Base-by-base conservation (phyloP, 1,139 yeast genomes). In the Hanseniaspora gamundiae region DNA sequence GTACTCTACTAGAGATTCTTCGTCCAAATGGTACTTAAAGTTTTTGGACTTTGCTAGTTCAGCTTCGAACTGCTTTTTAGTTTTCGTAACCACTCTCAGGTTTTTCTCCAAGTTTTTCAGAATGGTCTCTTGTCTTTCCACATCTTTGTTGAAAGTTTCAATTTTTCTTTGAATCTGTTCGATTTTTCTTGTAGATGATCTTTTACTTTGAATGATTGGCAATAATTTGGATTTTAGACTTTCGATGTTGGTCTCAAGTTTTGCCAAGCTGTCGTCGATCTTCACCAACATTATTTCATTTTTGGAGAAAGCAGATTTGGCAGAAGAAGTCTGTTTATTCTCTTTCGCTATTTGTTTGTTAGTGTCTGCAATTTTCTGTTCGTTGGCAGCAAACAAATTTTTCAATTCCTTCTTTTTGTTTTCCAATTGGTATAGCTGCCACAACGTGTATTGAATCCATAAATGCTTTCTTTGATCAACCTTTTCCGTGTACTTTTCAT, bases 381-480 rank as follows among this genome's bases (percentile, higher is more conserved):
- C 59, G 45, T 66, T 45, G 38, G 55, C 44, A 49, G 62, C 55
- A 53, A 68, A 35, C 42, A 57, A 51, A 48, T 56, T 48, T 51
- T 50, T 44, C 14, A 71, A 49, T 10, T 58, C 55, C 6, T 61
- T 53, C 47, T 70, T 74, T 45, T 69, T 68, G 44, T 63, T 58
- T 49, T 84, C 84, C 49, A 78, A 69, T 54, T 83, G 88, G 55
- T 69, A 83, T 13, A 87, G 62, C 51, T 77, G 75, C 70, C 85
- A 80, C 36, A 88, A 61, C 40, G 78, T 71, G 28, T 72, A 73
- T 21, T 68, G 62, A 35, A 70, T 67, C 28, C 74, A 68, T 11
- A 78, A 60, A 11, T 71, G 66, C 9, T 63, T 66, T 44, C 69
- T 75, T 49, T 75, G 77, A 3, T 63, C 64, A 11, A 78, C 58